phyloP scores from a whole-genome alignment of 306 rosid species.

The Neltuma alba region DNA sequence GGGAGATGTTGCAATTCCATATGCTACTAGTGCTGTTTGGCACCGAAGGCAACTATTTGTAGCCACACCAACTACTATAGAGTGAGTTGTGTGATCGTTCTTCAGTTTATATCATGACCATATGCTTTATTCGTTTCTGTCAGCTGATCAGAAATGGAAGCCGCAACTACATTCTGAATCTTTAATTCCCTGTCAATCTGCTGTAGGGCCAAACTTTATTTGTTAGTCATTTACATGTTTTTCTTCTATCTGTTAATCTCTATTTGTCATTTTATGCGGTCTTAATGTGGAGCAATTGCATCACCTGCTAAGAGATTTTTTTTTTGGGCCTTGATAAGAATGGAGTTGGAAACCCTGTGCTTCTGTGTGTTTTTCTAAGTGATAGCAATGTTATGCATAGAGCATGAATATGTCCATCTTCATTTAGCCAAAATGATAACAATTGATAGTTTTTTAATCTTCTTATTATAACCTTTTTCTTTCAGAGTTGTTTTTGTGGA shows the following conservation, averaged over 20 bases:
- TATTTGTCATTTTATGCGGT: not conserved
- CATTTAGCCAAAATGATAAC: not conserved
- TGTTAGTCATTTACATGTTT: conserved; percentile 13
- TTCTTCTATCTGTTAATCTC: conserved; percentile 14
- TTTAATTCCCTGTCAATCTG: conserved; percentile 27
- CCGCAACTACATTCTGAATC: conserved; percentile 24
- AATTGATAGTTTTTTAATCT: conserved; percentile 3
- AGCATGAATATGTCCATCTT: not conserved
- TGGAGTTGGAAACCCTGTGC: not conserved
- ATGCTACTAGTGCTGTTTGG: conserved; percentile 96
- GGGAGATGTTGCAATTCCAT: conserved; percentile 95
- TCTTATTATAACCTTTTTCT: conserved; percentile 28
- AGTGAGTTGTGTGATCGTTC: conserved; percentile 60
- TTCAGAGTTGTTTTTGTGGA: conserved; percentile 94
- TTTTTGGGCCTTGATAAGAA: not conserved
- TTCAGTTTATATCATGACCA: conserved; percentile 1
- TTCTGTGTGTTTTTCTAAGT: conserved; percentile 9
- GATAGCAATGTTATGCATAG: not conserved
- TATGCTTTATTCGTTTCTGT: conserved; percentile 18
- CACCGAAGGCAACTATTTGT: conserved; percentile 95
- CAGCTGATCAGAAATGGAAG: conserved; percentile 35
- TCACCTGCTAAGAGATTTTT: not conserved
- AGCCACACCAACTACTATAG: conserved; percentile 94
- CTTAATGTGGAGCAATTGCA: not conserved
- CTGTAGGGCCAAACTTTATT: conserved; percentile 9